phyloP scores from a whole-genome alignment of 306 rosid genomes.

The Arachis stenosperma region DNA sequence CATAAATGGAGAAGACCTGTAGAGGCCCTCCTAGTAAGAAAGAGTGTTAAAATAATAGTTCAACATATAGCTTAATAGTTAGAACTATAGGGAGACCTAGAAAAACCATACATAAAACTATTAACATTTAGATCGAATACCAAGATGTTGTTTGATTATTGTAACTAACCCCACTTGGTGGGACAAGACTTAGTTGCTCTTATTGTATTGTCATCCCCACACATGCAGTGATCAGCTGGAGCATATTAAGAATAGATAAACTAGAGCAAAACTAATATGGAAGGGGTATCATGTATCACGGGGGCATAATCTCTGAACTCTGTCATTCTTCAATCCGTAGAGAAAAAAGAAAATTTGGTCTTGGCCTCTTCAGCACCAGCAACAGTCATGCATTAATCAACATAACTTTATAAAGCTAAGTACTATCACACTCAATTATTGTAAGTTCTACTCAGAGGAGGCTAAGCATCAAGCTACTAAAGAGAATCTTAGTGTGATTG shows the following conservation, averaged over 20 bases:
- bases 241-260: neutral
- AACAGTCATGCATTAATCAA: conserved; percentile 1
- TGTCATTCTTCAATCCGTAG: neutral
- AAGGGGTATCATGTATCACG: neutral
- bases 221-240: neutral
- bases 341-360: conserved; percentile 2
- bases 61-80: too few relatives aligned
- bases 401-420: conserved; percentile 15
- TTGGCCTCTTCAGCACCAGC: neutral
- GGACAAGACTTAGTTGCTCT: neutral
- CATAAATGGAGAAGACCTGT: too few relatives aligned
- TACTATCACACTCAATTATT: conserved; percentile 10
- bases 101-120: too few relatives aligned
- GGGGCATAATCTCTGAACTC: conserved; percentile 6
- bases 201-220: conserved; percentile 27
- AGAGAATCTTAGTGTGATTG: neutral
- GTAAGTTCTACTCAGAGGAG: conserved; percentile 13
- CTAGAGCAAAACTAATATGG: neutral
- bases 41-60: too few relatives aligned
- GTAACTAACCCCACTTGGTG: too few relatives aligned
- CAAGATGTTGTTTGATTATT: too few relatives aligned
- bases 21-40: too few relatives aligned
- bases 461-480: conserved; percentile 16
- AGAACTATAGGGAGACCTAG: too few relatives aligned
- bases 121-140: too few relatives aligned